These are phyloP conservation scores for Exophiala dermatitidis DNA, from an alignment of 2,329 filamentous ascomycete species.

Conservation along the genomic window DNA sequence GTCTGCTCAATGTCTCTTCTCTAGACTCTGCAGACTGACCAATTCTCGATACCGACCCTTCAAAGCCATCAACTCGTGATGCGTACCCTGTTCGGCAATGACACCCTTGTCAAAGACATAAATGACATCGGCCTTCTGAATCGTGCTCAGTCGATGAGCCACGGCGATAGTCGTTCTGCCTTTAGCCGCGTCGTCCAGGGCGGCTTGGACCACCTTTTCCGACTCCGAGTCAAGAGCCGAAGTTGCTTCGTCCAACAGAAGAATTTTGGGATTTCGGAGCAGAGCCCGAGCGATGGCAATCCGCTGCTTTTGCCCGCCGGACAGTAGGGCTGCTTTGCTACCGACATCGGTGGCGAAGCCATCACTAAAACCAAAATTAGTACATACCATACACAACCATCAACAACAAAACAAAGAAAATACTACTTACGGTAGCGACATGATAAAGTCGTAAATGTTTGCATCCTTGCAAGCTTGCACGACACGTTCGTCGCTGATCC, in stretches of 20 bases:
- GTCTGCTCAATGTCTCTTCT: constrained; percentile 40
- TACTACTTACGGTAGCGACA: constrained; percentile 59
- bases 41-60: constrained; percentile 66
- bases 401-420: no score
- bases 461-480: constrained; percentile 77
- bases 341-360: constrained; percentile 82
- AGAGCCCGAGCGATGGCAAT: constrained; percentile 88
- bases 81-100: constrained; percentile 77
- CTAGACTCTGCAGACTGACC: constrained; percentile 72
- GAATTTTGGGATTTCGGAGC: constrained; percentile 80
- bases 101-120: constrained; percentile 92
- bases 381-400: no score
- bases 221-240: constrained; percentile 46
- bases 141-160: constrained; percentile 83
- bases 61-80: constrained; percentile 57
- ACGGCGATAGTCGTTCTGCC: constrained; percentile 89
- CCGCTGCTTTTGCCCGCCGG: constrained; percentile 89
- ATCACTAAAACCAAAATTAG: constrained; percentile 41
- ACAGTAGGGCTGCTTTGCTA: constrained; percentile 75
- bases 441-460: constrained; percentile 88
- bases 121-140: constrained; percentile 89
- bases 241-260: constrained; percentile 73
- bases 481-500: constrained; percentile 64
- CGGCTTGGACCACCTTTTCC: constrained; percentile 55
- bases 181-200: constrained; percentile 73